Evolutionary conservation across 208 protist species (phyloP).

Genomic region (Strigomonas oncopelti): DNA sequence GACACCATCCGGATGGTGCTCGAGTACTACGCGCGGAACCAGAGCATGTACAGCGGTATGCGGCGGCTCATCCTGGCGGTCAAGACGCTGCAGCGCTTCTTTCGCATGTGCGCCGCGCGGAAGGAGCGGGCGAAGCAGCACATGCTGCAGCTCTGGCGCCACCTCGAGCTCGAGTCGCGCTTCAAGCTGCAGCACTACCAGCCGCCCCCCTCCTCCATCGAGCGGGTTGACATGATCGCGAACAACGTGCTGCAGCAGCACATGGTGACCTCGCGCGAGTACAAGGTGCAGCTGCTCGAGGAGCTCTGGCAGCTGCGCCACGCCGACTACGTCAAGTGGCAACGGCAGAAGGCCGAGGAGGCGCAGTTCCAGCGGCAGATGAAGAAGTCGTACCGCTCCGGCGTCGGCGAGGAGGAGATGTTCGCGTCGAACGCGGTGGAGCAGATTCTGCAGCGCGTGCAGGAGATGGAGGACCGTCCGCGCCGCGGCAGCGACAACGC

Average conservation of each 20-base stretch:
- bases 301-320: constrained; percentile 52
- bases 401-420: not conserved
- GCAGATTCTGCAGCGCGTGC: not conserved
- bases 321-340: constrained; percentile 36
- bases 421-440: not conserved
- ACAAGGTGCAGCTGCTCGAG: constrained; percentile 62
- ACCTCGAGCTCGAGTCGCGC: constrained; percentile 60
- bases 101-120: constrained; percentile 46
- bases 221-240: constrained; percentile 62
- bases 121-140: constrained; percentile 54
- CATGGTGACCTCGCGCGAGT: constrained; percentile 67
- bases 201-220: constrained; percentile 32
- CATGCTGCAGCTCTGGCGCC: constrained; percentile 62
- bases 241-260: constrained; percentile 74
- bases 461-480: not conserved
- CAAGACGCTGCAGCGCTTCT: constrained; percentile 60
- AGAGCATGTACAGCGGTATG: constrained; percentile 17
- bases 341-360: constrained; percentile 25
- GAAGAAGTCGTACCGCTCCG: not conserved
- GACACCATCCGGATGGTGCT: constrained; percentile 22
- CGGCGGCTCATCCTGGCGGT: constrained; percentile 29
- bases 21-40: constrained; percentile 26
- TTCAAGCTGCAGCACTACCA: constrained; percentile 60
- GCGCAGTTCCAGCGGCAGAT: not conserved
- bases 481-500: not conserved